A percentile compares a stretch with the other conserved stretches of the same genome.
These are phyloP conservation scores for Thelonectria rubi DNA, from an alignment of 2,329 filamentous ascomycete species.

Conservation along the genomic window DNA sequence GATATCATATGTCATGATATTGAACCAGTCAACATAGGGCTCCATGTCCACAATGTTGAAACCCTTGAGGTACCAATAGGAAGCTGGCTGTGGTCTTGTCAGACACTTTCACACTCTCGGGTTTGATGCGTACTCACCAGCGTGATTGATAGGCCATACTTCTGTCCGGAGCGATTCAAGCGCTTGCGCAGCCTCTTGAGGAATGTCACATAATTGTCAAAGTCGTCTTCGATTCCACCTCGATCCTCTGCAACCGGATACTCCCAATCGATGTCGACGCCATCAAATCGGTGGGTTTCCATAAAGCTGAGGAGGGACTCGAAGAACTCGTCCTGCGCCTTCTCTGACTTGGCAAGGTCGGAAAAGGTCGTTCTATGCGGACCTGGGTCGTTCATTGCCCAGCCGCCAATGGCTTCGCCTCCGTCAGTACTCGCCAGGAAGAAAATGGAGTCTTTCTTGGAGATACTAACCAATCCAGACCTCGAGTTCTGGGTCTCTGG, in stretches of 20 bases:
- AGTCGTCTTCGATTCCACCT: conserved; percentile 48
- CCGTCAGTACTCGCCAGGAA: too few relatives aligned
- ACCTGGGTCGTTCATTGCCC: too few relatives aligned
- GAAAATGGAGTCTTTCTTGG: too few relatives aligned
- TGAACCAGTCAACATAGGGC: background rate
- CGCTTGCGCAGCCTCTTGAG: conserved; percentile 21
- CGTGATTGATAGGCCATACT: too few relatives aligned
- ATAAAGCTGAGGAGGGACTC: background rate
- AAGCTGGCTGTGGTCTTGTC: too few relatives aligned
- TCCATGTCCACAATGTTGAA: conserved; percentile 40
- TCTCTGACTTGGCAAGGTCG: too few relatives aligned
- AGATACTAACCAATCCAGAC: conserved; percentile 1
- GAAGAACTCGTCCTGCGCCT: too few relatives aligned
- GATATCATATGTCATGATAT: too few relatives aligned
- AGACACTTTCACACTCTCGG: too few relatives aligned
- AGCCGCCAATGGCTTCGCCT: too few relatives aligned
- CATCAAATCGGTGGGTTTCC: conserved; percentile 3
- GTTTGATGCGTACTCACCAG: too few relatives aligned
- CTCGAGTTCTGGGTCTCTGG: background rate
- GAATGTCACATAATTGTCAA: conserved; percentile 43
- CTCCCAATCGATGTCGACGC: conserved; percentile 9
- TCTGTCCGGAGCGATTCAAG: too few relatives aligned
- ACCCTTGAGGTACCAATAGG: conserved; percentile 43
- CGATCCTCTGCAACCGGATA: conserved; percentile 46
- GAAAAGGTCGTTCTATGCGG: conserved; percentile 3